Conservation (phyloP, 176 grass and related monocot species). For the Pontederia paniculata region DNA sequence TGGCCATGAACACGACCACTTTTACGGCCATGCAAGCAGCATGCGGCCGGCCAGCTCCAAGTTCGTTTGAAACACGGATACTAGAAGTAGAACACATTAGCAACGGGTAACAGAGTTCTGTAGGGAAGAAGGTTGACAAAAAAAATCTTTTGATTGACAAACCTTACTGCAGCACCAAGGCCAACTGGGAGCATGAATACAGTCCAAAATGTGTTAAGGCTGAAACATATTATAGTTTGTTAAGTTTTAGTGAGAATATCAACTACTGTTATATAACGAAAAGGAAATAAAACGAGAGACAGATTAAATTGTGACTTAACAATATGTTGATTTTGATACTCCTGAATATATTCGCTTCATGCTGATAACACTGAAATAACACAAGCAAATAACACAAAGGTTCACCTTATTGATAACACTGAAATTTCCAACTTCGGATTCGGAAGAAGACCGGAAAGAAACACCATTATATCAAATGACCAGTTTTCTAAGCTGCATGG, state of each 20-base stretch:
- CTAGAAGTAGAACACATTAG: not conserved
- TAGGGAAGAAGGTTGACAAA: not conserved
- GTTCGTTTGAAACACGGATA: not conserved
- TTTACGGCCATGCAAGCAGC: conserved; percentile 14
- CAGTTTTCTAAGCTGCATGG: conserved; percentile 70
- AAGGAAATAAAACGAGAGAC: no score
- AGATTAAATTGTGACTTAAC: not conserved
- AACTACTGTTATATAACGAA: no score
- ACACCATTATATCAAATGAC: conserved; percentile 73
- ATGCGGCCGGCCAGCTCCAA: conserved; percentile 1
- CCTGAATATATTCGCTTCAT: no score
- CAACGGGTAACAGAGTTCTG: not conserved
- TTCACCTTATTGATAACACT: conserved; percentile 54
- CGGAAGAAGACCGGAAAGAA: conserved; percentile 80
- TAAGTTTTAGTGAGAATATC: no score
- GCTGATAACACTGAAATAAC: not conserved
- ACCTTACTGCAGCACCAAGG: conserved; percentile 4
- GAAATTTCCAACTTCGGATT: conserved; percentile 76
- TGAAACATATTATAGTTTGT: not conserved
- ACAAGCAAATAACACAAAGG: not conserved
- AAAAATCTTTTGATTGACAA: not conserved
- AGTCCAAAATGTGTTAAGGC: not conserved
- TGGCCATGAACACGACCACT: conserved; percentile 24
- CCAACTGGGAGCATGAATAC: not conserved
- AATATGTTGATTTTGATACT: no score